Evolutionary conservation across 768 basidiomycete genomes (phyloP), one percentile per base, ranked within the genome.

Genomic region (Hebeloma cylindrosporum): DNA sequence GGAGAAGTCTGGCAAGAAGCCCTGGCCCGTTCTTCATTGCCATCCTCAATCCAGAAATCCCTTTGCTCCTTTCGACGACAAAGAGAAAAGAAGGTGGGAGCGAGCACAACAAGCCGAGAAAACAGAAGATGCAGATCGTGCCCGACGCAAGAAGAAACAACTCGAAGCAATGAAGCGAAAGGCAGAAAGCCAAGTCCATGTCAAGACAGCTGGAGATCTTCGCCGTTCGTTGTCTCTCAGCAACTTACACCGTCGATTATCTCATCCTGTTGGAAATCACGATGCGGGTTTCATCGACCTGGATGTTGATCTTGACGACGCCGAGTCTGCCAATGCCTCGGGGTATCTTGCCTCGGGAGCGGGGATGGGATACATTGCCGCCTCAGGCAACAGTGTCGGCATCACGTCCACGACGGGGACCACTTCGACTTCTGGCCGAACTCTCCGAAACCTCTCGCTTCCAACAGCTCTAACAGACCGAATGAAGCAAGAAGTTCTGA

Each of bases 381-480:
- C 95, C 2, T 97, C 94, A 6, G 94, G 94, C 5, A 98, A 99
- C 67, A 93, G 89, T 51, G 93, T 97, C 34, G 77, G 80, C 28
- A 83, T 98, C 58, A 93, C 95, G 1, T 96, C 93, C 2, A 88
- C 85, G 17, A 86, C 88, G 28, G 92, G 89, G 1, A 94, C 93
- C 4, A 89, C 88, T 1, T 88, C 88, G 5, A 79, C 76, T 8
- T 68, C 77, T 8, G 77, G 79, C 6, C 62, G 67, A 21, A 56
- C 71, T 3, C 63, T 73, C 25, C 70, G 77, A 39, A 72, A 67
- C 29, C 51, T 73, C 31, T 72, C 79, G 28, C 61, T 86, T 22
- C 75, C 85, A 3, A 61, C 77, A 3, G 63, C 72, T 25, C 58
- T 89, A 37, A 74, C 70, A 40, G 79, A 74, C 7, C 73, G 78